Conservation (phyloP, 1,284 basidiomycete species). For the Tremellales sp. region DNA sequence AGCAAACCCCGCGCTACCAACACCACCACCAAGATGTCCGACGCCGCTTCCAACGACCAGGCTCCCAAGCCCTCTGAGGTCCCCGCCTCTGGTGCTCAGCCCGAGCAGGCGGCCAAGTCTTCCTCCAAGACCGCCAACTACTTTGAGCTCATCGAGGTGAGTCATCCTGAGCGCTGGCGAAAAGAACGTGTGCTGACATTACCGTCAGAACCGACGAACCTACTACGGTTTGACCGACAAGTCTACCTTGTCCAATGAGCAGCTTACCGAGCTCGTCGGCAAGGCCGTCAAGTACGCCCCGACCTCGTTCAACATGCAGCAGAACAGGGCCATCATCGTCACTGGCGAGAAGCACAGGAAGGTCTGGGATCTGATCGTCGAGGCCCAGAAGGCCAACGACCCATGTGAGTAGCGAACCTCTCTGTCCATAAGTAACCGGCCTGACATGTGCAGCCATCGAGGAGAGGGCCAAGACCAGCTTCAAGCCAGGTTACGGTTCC, state of each 20-base stretch:
- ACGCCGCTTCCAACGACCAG: not conserved
- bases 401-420: not conserved
- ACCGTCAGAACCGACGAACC: constrained; percentile 48
- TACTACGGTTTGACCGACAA: constrained; percentile 49
- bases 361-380: constrained; percentile 48
- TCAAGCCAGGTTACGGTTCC: constrained; percentile 50
- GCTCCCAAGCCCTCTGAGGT: not conserved
- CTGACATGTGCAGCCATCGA: not conserved
- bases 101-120: not conserved
- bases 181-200: not conserved
- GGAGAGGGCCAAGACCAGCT: constrained; percentile 17
- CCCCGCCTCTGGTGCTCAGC: not conserved
- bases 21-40: not conserved
- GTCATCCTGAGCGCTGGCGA: constrained; percentile 2
- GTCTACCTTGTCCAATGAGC: constrained; percentile 42
- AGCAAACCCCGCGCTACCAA: no score
- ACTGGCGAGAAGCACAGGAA: constrained; percentile 48
- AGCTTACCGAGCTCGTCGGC: constrained; percentile 48
- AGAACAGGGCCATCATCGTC: constrained; percentile 50
- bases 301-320: constrained; percentile 51
- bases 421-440: not conserved
- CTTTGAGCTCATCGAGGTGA: constrained; percentile 40
- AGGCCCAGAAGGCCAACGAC: constrained; percentile 4
- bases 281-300: constrained; percentile 50
- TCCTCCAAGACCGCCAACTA: constrained; percentile 22